phyloP scores from a whole-genome alignment of 176 grass and related monocot genomes.

The Aegilops longissima region DNA sequence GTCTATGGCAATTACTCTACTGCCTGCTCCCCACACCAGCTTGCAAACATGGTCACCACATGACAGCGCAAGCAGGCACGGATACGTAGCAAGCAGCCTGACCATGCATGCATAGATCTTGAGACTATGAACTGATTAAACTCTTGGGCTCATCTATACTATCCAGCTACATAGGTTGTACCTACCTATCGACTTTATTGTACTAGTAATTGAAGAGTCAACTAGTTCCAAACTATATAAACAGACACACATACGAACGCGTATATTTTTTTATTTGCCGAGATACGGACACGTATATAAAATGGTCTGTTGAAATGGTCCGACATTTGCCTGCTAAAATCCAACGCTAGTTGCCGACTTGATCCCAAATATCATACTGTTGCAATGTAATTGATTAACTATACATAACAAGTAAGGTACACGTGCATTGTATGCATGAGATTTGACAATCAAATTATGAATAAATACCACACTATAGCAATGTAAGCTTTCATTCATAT shows the following conservation, averaged over 20 bases:
- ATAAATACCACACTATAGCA: no score
- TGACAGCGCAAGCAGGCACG: background rate
- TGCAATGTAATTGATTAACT: background rate
- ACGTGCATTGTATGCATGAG: no score
- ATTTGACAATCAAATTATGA: no score
- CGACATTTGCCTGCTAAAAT: constrained; percentile 19
- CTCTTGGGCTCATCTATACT: background rate
- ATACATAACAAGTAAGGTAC: background rate
- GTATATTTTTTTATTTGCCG: no score
- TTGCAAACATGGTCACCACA: background rate
- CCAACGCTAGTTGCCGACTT: background rate
- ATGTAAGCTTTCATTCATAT: no score
- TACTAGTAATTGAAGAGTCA: constrained; percentile 15
- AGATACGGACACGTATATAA: background rate
- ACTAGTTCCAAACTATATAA: constrained; percentile 21
- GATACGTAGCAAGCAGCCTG: background rate
- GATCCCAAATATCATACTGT: background rate
- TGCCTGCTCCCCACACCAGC: background rate
- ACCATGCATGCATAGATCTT: background rate
- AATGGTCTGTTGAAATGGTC: background rate
- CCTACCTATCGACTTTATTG: constrained; percentile 32
- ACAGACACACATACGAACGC: background rate
- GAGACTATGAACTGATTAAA: background rate
- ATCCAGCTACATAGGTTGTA: constrained; percentile 1
- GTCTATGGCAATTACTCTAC: background rate